phyloP scores from a whole-genome alignment of 129 eudicot species.

The Tagetes erecta region DNA sequence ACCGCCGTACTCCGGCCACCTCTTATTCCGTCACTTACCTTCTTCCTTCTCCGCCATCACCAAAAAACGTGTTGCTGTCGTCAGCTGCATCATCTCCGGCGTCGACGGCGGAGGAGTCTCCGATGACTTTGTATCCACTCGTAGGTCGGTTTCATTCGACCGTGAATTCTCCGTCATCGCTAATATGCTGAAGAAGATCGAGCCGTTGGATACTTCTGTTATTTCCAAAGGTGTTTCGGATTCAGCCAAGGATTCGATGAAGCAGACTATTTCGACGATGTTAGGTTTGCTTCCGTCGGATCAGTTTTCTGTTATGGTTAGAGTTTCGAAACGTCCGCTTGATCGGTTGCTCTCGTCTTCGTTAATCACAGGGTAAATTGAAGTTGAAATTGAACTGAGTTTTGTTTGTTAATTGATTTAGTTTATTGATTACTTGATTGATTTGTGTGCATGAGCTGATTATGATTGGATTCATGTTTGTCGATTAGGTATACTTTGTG shows the following conservation, averaged over 20 bases:
- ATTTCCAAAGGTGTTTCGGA: conserved; percentile 82
- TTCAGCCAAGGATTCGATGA: conserved; percentile 86
- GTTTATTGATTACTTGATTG: neutral
- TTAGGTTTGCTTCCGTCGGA: conserved; percentile 87
- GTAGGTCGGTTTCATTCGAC: conserved; percentile 60
- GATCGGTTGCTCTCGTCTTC: conserved; percentile 69
- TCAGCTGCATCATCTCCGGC: conserved; percentile 65
- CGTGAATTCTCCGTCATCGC: conserved; percentile 91
- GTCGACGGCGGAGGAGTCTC: conserved; percentile 93
- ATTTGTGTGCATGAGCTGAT: neutral
- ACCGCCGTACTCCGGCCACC: conserved; percentile 41
- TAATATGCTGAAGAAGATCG: conserved; percentile 72
- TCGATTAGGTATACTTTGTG: conserved; percentile 2
- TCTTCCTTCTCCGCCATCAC: conserved; percentile 29
- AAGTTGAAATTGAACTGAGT: neutral
- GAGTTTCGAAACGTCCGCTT: conserved; percentile 67
- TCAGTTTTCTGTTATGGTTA: conserved; percentile 75
- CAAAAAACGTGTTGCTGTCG: conserved; percentile 35
- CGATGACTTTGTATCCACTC: conserved; percentile 74
- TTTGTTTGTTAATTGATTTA: conserved; percentile 1
- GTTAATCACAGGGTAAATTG: conserved; percentile 44
- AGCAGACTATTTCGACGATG: conserved; percentile 94
- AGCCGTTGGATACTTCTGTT: conserved; percentile 72
- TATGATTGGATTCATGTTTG: neutral
- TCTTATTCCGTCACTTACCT: conserved; percentile 54